phyloP scores from a whole-genome alignment of 495 filamentous ascomycete species.

The Daldinia vernicosa region DNA sequence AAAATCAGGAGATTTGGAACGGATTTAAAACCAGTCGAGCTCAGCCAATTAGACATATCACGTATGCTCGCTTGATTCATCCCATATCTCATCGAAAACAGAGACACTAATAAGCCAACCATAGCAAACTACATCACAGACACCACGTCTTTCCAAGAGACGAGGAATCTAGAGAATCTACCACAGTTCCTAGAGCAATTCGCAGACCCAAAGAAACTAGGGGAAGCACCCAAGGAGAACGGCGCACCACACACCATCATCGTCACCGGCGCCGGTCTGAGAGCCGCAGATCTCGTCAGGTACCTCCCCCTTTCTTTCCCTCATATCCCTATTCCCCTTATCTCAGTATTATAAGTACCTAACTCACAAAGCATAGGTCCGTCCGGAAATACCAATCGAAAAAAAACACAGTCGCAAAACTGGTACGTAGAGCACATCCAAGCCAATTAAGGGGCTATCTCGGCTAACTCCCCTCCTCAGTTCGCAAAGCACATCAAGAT shows the following conservation, averaged over 20 bases:
- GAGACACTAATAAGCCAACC: neutral
- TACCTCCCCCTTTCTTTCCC: slow-evolving; percentile 42
- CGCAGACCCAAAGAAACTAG: slow-evolving; percentile 62
- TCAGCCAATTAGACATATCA: slow-evolving; percentile 82
- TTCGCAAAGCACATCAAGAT: slow-evolving; percentile 99
- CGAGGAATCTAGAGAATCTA: slow-evolving; percentile 72
- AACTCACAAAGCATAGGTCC: slow-evolving; percentile 57
- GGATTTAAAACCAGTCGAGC: slow-evolving; percentile 80
- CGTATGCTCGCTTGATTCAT: slow-evolving; percentile 57
- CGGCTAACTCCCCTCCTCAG: slow-evolving; percentile 28
- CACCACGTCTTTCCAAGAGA: slow-evolving; percentile 73
- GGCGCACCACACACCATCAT: slow-evolving; percentile 90
- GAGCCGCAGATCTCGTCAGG: slow-evolving; percentile 82
- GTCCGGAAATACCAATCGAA: slow-evolving; percentile 82
- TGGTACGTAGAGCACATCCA: slow-evolving; percentile 53
- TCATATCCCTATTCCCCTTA: neutral
- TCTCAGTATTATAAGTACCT: neutral
- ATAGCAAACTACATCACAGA: slow-evolving; percentile 63
- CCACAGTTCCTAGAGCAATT: slow-evolving; percentile 80
- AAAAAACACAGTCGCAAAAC: slow-evolving; percentile 79
- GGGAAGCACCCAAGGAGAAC: slow-evolving; percentile 68
- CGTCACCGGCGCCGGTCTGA: slow-evolving; percentile 77
- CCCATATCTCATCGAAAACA: neutral
- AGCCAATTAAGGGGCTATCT: neutral
- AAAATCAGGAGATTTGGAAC: slow-evolving; percentile 78